Evolutionary conservation across 1,139 yeast genomes (phyloP).

Genomic region (Hyphopichia fennica): DNA sequence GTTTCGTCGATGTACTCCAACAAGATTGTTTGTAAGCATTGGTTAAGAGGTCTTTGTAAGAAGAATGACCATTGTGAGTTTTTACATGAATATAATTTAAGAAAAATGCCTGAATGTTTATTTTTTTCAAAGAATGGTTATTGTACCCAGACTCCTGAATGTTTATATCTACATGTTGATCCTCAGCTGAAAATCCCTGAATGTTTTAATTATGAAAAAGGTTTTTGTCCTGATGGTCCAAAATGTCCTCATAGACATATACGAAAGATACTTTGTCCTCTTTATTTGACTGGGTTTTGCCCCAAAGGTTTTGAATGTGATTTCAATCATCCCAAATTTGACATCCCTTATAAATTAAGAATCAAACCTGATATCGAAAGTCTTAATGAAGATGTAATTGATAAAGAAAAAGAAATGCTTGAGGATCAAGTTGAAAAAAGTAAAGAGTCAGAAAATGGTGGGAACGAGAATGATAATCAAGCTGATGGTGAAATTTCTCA

Average conservation of each 20-base stretch:
- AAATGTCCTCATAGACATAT: constrained; percentile 81
- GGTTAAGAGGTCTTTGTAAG: constrained; percentile 96
- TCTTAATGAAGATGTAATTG: constrained; percentile 5
- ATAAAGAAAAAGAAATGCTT: constrained; percentile 1
- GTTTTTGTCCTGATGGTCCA: constrained; percentile 94
- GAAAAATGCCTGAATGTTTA: constrained; percentile 97
- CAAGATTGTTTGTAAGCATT: constrained; percentile 92
- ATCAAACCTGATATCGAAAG: constrained; percentile 46
- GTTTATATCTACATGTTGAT: constrained; percentile 88
- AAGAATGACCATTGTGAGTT: constrained; percentile 97
- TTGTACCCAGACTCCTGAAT: constrained; percentile 94
- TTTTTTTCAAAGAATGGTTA: constrained; percentile 85
- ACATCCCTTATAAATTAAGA: constrained; percentile 47
- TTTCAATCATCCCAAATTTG: constrained; percentile 58
- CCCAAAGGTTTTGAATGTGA: constrained; percentile 72
- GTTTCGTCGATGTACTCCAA: constrained; percentile 78
- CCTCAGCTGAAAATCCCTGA: constrained; percentile 86
- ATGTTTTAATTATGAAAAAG: constrained; percentile 79
- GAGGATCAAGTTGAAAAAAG: constrained; percentile 2
- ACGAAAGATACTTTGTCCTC: constrained; percentile 75
- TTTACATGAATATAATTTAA: constrained; percentile 87
- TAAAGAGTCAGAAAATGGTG: constrained; percentile 10
- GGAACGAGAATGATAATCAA: constrained; percentile 5
- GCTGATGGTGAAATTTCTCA: background rate
- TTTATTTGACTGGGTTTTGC: constrained; percentile 88